Evolutionary conservation across 805 yeast genomes (phyloP), one percentile per base, ranked within the genome.

Genomic region (Ogataea kodamae): DNA sequence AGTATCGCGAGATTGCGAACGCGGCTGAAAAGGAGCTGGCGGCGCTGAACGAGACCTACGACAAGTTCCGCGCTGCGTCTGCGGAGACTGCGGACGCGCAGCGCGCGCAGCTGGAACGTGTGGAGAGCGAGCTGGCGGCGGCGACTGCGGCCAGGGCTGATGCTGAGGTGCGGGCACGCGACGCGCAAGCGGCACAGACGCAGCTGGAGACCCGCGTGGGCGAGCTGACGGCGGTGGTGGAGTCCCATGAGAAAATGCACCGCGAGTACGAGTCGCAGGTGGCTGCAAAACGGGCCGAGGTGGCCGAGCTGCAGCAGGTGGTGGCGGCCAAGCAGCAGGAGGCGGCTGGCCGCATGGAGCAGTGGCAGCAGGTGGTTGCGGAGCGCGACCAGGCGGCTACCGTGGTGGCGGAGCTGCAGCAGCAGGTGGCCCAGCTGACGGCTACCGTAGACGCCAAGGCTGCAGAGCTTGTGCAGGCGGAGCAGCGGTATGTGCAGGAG

Each of bases 21-120:
- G 75, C 82, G 9, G 75, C 86, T 3, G 94, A 85, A 50, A 74
- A 72, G 33, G 76, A 88, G 5, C 63, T 85, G 22, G 57, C 62
- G 22, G 64, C 68, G 28, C 62, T 84, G 39, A 76, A 74, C 18
- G 61, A 62, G 13, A 64, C 79, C 1, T 81, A 71, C 51, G 85
- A 70, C 30, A 57, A 57, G 28, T 69, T 57, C 42, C 70, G 67
- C 42, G 39, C 42, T 2, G 36, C 61, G 32, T 28, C 56, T 2
- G 57, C 54, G 22, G 48, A 40, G 18, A 43, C 43, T 18, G 30
- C 51, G 10, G 21, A 21, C 6, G 22, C 41, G 2, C 18, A 32
- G 9, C 19, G 29, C 3, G 24, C 11, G 6, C 47, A 55, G 12
- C 9, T 35, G 18, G 52, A 46, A 14, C 20, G 25, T 3, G 29